These are phyloP conservation scores for Ophiocordyceps unilateralis DNA, from an alignment of 2,329 filamentous ascomycete genomes.

Conservation along the genomic window DNA sequence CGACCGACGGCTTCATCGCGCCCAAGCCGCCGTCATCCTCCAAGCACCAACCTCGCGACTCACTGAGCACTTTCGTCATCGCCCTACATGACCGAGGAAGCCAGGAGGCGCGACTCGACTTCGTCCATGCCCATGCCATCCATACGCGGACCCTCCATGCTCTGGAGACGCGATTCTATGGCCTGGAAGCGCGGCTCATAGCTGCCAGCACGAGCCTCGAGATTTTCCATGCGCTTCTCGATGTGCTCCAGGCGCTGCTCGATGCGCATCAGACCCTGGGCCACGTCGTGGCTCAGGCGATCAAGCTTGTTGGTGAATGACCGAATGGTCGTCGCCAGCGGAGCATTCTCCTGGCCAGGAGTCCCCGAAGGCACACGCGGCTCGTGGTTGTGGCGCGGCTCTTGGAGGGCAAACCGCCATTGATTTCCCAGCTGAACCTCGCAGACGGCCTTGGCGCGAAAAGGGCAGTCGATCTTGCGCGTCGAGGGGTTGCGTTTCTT, in stretches of 20 bases:
- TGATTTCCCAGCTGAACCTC: conserved; percentile 45
- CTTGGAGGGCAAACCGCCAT: conserved; percentile 46
- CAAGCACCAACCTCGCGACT: background rate
- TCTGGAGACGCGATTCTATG: conserved; percentile 23
- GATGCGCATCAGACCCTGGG: conserved; percentile 32
- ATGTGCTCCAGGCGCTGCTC: conserved; percentile 32
- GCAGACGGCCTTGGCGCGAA: conserved; percentile 45
- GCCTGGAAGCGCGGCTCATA: conserved; percentile 28
- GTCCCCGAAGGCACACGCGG: conserved; percentile 35
- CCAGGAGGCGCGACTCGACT: conserved; percentile 24
- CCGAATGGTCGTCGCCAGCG: conserved; percentile 38
- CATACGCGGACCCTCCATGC: conserved; percentile 24
- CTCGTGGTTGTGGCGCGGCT: conserved; percentile 44
- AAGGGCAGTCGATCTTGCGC: conserved; percentile 46
- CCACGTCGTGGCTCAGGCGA: conserved; percentile 37
- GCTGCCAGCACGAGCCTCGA: conserved; percentile 26
- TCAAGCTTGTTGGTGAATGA: conserved; percentile 43
- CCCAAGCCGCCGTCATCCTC: background rate
- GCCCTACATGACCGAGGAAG: conserved; percentile 25
- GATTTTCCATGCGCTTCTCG: conserved; percentile 35
- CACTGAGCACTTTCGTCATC: conserved; percentile 1
- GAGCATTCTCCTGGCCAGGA: conserved; percentile 39
- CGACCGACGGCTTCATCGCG: background rate
- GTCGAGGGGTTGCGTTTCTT: conserved; percentile 48
- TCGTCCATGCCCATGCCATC: conserved; percentile 27